Percentiles rank a stretch among this genome's conserved stretches.
These are phyloP conservation scores for Hymenoscyphus scutula DNA, from an alignment of 2,329 filamentous ascomycete genomes.

Conservation along the genomic window DNA sequence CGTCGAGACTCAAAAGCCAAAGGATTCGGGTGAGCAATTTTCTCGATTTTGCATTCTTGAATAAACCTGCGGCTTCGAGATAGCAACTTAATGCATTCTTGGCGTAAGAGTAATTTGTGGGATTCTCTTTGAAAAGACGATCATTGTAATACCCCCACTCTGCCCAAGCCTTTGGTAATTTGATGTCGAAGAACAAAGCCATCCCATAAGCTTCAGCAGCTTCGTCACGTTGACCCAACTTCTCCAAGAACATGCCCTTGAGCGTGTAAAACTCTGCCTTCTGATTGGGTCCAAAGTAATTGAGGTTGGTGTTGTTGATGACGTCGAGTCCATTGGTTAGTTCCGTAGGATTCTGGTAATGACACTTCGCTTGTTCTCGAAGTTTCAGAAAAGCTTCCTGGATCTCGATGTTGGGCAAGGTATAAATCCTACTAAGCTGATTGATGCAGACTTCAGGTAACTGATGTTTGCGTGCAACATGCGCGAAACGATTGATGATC, in stretches of 20 bases:
- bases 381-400: conserved; percentile 98
- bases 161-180: conserved; percentile 94
- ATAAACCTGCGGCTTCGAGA: conserved; percentile 90
- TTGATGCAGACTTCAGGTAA: conserved; percentile 96
- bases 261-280: conserved; percentile 99
- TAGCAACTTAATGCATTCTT: conserved; percentile 95
- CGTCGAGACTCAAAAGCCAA: conserved; percentile 93
- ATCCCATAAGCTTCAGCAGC: conserved; percentile 93
- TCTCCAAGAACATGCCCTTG: conserved; percentile 99
- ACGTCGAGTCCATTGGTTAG: conserved; percentile 92
- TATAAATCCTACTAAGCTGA: conserved; percentile 96
- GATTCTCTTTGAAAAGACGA: conserved; percentile 89
- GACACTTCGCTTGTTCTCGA: conserved; percentile 97
- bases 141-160: conserved; percentile 99
- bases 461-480: conserved; percentile 95
- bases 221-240: conserved; percentile 84
- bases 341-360: conserved; percentile 94
- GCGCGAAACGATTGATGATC: conserved; percentile 99
- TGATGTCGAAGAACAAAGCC: conserved; percentile 92
- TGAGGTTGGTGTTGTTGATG: conserved; percentile 99
- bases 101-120: conserved; percentile 75
- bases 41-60: conserved; percentile 94
- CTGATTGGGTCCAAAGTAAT: conserved; percentile 93
- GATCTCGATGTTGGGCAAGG: conserved; percentile 97
- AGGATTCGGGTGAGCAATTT: conserved; percentile 91